Evolutionary conservation across 257 asterid genomes (phyloP).

Genomic region (Linderniella brevidens): DNA sequence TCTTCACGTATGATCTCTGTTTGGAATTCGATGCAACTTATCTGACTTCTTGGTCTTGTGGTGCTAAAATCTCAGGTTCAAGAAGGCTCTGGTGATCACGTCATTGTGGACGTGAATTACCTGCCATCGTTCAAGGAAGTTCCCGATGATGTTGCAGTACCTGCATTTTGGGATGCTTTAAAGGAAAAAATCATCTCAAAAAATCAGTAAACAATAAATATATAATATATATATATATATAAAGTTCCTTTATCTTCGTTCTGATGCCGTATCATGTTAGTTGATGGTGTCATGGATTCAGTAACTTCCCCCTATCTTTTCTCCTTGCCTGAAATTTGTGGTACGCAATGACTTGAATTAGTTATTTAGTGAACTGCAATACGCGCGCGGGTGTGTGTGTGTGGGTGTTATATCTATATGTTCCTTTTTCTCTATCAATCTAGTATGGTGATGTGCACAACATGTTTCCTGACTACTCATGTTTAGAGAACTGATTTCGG

Average conservation of each 20-base stretch:
- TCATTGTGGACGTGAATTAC: slow-evolving; percentile 84
- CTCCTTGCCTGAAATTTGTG: slow-evolving; percentile 6
- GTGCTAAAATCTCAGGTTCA: slow-evolving; percentile 38
- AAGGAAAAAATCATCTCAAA: slow-evolving; percentile 39
- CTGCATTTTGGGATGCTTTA: slow-evolving; percentile 86
- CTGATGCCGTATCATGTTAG: no score
- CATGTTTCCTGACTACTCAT: no score
- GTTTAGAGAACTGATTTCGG: no score
- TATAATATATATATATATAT: no score
- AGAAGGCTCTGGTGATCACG: slow-evolving; percentile 84
- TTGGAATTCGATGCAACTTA: no score
- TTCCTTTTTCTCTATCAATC: no score
- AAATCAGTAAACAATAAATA: no score
- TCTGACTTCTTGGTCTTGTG: not conserved
- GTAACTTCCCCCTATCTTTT: slow-evolving; percentile 1
- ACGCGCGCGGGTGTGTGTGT: no score
- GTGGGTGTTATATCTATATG: no score
- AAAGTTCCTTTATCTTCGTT: no score
- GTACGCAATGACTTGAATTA: not conserved
- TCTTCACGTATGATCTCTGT: no score
- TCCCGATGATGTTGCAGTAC: slow-evolving; percentile 75
- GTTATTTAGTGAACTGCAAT: not conserved
- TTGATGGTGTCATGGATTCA: slow-evolving; percentile 4
- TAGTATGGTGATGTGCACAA: no score
- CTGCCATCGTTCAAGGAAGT: slow-evolving; percentile 96